Conservation (phyloP, 768 basidiomycete species). For the Russula brevipes region DNA sequence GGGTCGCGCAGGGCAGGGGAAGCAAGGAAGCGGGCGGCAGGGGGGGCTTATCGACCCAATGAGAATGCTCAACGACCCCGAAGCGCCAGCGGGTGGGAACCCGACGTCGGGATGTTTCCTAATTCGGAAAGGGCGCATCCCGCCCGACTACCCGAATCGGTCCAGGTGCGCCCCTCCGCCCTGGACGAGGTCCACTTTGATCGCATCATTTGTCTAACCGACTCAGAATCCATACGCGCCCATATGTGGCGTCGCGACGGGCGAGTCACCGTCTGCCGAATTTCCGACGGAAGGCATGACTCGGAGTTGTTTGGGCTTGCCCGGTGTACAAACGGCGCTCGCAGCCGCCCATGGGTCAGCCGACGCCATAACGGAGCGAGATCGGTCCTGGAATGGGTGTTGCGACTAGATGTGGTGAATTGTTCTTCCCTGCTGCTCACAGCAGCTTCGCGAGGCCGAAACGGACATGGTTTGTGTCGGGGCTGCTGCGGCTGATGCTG, state of each 20-base stretch:
- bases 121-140: conserved; percentile 1
- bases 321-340: too few species aligned
- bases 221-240: too few species aligned
- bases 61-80: neutral
- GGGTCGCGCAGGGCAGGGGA: conserved; percentile 5
- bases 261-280: too few species aligned
- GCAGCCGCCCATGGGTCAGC: too few species aligned
- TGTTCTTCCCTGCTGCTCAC: too few species aligned
- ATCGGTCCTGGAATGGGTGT: too few species aligned
- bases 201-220: neutral
- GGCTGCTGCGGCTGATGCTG: too few species aligned
- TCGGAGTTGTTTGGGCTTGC: neutral
- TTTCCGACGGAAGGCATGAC: neutral
- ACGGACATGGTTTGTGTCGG: too few species aligned
- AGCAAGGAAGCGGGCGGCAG: neutral
- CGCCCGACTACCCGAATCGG: neutral
- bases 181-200: too few species aligned
- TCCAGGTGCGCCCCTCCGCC: neutral
- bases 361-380: too few species aligned
- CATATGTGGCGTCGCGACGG: neutral
- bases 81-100: neutral
- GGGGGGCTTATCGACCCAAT: conserved; percentile 4
- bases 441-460: too few species aligned
- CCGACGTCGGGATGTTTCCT: conserved; percentile 8
- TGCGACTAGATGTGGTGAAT: too few species aligned